Conservation (phyloP, 106 monocot genomes). For the Platanthera guangdongensis region DNA sequence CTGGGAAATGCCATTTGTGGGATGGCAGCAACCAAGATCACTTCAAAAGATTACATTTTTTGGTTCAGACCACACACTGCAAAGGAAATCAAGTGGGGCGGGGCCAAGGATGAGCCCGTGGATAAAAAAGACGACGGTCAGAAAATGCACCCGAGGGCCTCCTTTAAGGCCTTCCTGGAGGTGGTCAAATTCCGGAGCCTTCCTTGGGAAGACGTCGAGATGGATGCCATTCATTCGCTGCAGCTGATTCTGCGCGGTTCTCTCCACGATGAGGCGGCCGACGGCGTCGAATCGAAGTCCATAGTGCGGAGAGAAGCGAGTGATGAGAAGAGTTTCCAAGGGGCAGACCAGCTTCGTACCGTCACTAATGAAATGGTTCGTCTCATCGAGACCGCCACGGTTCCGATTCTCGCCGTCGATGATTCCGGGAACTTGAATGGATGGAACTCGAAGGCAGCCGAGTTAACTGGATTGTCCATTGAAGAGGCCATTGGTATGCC, state of each 20-base stretch:
- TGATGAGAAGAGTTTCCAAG: slow-evolving; percentile 47
- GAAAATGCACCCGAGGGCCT: slow-evolving; percentile 78
- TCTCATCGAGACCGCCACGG: slow-evolving; percentile 84
- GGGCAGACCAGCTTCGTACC: slow-evolving; percentile 44
- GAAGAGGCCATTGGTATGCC: slow-evolving; percentile 72
- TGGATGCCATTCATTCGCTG: slow-evolving; percentile 92
- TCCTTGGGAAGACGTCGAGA: slow-evolving; percentile 91
- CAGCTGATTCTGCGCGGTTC: slow-evolving; percentile 77
- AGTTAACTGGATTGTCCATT: slow-evolving; percentile 62
- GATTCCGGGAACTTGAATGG: slow-evolving; percentile 64
- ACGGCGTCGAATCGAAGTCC: slow-evolving; percentile 17
- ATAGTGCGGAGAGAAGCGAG: slow-evolving; percentile 27
- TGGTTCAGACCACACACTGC: slow-evolving; percentile 83
- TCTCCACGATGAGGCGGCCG: slow-evolving; percentile 26
- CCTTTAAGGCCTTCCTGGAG: slow-evolving; percentile 84
- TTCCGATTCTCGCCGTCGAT: slow-evolving; percentile 84
- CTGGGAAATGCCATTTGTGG: slow-evolving; percentile 71
- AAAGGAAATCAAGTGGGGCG: slow-evolving; percentile 89
- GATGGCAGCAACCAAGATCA: slow-evolving; percentile 82
- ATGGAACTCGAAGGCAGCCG: slow-evolving; percentile 79
- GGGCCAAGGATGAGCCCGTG: slow-evolving; percentile 58
- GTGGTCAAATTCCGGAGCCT: slow-evolving; percentile 69
- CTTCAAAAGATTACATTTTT: slow-evolving; percentile 64
- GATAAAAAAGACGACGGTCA: slow-evolving; percentile 30
- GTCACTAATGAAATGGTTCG: slow-evolving; percentile 94